These are phyloP conservation scores for Paraconiothyrium sp. DNA, from an alignment of 2,329 filamentous ascomycete genomes.

Conservation along the genomic window DNA sequence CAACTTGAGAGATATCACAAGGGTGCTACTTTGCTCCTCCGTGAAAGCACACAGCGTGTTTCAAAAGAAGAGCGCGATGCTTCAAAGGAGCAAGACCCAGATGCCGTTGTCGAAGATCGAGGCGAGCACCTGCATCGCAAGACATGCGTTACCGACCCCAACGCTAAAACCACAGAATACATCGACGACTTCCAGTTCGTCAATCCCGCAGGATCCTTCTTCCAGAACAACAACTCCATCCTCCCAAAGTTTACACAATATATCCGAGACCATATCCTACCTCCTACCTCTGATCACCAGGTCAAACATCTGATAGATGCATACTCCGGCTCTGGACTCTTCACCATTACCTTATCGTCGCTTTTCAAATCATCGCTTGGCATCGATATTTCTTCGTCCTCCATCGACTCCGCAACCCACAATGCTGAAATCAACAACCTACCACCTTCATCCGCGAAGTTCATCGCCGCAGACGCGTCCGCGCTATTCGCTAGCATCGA, in stretches of 20 bases:
- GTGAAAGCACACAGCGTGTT: slow-evolving; percentile 81
- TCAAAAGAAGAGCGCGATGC: slow-evolving; percentile 54
- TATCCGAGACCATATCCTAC: slow-evolving; percentile 81
- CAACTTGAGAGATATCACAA: slow-evolving; percentile 77
- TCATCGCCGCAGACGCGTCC: slow-evolving; percentile 88
- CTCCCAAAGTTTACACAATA: slow-evolving; percentile 86
- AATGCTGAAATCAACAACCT: slow-evolving; percentile 85
- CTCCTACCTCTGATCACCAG: slow-evolving; percentile 48
- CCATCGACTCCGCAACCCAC: slow-evolving; percentile 78
- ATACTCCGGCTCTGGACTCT: slow-evolving; percentile 96
- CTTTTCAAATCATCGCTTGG: slow-evolving; percentile 83
- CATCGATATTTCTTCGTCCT: slow-evolving; percentile 85
- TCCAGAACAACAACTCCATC: slow-evolving; percentile 99
- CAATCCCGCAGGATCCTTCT: slow-evolving; percentile 93
- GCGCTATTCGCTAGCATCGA: slow-evolving; percentile 80
- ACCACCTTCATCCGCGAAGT: slow-evolving; percentile 72
- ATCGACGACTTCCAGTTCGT: slow-evolving; percentile 85
- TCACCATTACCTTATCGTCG: slow-evolving; percentile 90
- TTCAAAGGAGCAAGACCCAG: slow-evolving; percentile 41
- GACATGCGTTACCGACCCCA: slow-evolving; percentile 87
- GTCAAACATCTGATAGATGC: slow-evolving; percentile 94
- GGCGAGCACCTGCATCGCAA: slow-evolving; percentile 78
- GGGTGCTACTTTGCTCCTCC: slow-evolving; percentile 87
- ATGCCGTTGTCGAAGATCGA: slow-evolving; percentile 63
- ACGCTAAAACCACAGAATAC: slow-evolving; percentile 85